Evolutionary conservation across 495 filamentous ascomycete genomes (phyloP), one percentile per base, ranked within the genome.

Genomic region (Hypoxylon lienhwacheense): DNA sequence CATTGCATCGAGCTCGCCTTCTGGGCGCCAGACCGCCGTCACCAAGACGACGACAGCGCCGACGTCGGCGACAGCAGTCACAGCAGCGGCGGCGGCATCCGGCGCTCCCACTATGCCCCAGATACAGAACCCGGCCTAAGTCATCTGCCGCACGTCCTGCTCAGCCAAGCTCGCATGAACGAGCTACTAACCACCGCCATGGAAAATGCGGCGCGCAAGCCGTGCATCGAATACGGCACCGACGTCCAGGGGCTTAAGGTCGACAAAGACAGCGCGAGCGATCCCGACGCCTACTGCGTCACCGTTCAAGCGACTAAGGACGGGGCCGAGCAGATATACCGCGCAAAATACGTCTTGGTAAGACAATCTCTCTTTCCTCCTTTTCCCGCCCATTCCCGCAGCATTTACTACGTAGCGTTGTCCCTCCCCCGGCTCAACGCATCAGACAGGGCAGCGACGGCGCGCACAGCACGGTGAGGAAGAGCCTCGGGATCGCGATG

Each of bases 131-230:
- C 76, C 7, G 85, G 81, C 0, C 60, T 89, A 37, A 85, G 81
- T 40, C 85, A 87, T 64, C 73, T 81, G 55, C 86, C 86, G 25
- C 86, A 88, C 66, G 81, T 90, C 24, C 88, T 90, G 45, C 66
- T 92, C 40, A 89, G 89, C 63, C 88, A 92, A 71, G 88, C 87
- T 0, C 71, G 85, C 21, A 73, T 89, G 4, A 87, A 90, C 57
- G 78, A 69, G n/a, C 21, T 88, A 16, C 67, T 88, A 55, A 75
- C 85, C 26, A 74, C 77, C 28, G 61, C 69, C 25, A 49, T 73
- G 31, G 80, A 81, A 75, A 54, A 67, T 16, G 65, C 62, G 14
- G 70, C 68, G 7, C 74, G 78, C 43, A 62, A 64, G 11, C 67
- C 77, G 49, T 65, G 68, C 24, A 77, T 90, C 35, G 81, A 87